Evolutionary conservation across 495 filamentous ascomycete genomes (phyloP), one percentile per base, ranked within the genome.

Genomic region (Aspergillus indologenus): DNA sequence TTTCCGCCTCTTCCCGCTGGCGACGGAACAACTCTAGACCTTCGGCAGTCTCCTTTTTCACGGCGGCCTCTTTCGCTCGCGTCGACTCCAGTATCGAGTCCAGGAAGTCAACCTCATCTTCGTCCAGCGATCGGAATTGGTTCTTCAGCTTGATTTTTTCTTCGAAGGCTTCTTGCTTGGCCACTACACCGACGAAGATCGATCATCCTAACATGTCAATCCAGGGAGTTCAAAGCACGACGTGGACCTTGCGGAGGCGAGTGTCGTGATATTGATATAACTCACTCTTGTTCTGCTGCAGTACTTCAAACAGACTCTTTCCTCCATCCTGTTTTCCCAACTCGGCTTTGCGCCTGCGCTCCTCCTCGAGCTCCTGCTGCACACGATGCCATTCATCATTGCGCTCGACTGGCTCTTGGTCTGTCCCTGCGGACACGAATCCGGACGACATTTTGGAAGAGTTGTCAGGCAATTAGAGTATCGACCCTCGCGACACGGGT

Each of bases 121-220:
- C 90, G 66, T 98, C 92, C 42, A 98, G 83, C 9, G 90, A 83
- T 54, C 92, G 88, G 76, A 97, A 98, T 76, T 98, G 94, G 70
- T 98, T 96, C 71, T 88, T 89, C 47, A 98, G 71, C 59, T 87
- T 83, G 57, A 84, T 84, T 62, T 89, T 87, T 72, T 98, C 95
- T 72, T 96, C 93, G 71, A 97, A 96, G 52, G 90, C 91, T 66
- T 96, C 92, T 75, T 98, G 91, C 73, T 98, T 98, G 62, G 91
- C 91, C 69, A 89, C 91, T 94, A 61, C 21, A 61, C 26, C 51
- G 46, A 46, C 53, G 60, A 63, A 61, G 50, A 65, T 61, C 58
- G 31, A 65, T 69, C 70, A 71, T 68, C 74, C 82, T 83, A 72
- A 79, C 74, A 83, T 81, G 79, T 86, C 60, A 86, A 81, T 67